Evolutionary conservation across 2,329 filamentous ascomycete species (phyloP), one percentile per base, ranked within the genome.

Genomic region (Diaporthe ilicicola): DNA sequence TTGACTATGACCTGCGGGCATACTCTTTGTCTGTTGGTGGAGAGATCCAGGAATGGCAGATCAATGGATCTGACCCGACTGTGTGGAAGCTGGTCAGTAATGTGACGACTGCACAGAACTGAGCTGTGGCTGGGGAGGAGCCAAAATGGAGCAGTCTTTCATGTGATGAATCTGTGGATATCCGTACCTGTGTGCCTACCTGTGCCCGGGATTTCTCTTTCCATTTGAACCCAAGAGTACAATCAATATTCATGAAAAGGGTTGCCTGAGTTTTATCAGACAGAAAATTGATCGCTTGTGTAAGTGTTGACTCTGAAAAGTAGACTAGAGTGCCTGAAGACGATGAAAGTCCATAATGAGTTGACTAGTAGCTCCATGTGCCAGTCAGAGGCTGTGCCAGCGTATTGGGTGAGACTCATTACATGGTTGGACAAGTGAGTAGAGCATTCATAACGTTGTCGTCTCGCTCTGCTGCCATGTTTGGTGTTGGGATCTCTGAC

Each of bases 1-100:
- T 67, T 24, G 42, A 44, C 12, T 55, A 56, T 37, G 65, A 44
- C 27, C 12, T 67, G 5, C 27, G 53, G 8, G 65, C 65, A 9
- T 67, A 67, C 27, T 56, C 39, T 15, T 27, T 67, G 10, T 56
- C 65, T 24, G 39, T 10, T 3, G n/a, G 27, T 2, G 53, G 53
- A 13, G 8, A 27, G 4, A 48, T 67, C 65, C 65, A 56, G 39
- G 65, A 67, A 37, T 67, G 65, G 65, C 50, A 55, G 39, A 56
- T 67, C 24, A 39, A 67, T 37, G 42, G 65, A 51, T 48, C 39
- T 19, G 22, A 56, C 9, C 65, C 65, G 27, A 48, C 65, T 34
- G 3, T 42, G 24, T 67, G 65, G 65, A 46, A 8, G 3, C 37
- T 46, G 39, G n/a, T 53, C 8, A 37, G 51, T 17, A 56, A 67